These are phyloP conservation scores for Annulohypoxylon maeteangense DNA, from an alignment of 495 filamentous ascomycete species.

Conservation along the genomic window DNA sequence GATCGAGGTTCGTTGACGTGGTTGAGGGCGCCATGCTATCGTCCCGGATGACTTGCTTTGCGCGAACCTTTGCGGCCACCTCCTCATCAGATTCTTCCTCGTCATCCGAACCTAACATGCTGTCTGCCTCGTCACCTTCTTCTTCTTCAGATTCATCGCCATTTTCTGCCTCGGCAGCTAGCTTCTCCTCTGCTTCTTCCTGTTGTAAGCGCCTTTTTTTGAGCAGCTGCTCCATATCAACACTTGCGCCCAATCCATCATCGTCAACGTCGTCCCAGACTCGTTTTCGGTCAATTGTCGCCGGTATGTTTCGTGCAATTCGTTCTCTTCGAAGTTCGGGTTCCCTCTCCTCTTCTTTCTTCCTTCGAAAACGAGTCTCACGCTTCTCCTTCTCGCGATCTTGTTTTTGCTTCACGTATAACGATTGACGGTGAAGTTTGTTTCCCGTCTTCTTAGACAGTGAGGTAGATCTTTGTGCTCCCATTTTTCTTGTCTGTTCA, in stretches of 20 bases:
- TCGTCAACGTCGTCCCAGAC: constrained; percentile 93
- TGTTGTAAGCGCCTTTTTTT: constrained; percentile 64
- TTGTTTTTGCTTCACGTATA: constrained; percentile 80
- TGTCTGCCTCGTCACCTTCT: constrained; percentile 72
- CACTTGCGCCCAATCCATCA: constrained; percentile 76
- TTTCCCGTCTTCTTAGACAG: constrained; percentile 60
- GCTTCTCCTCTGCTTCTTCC: constrained; percentile 68
- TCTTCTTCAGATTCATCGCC: constrained; percentile 58
- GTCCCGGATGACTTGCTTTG: constrained; percentile 64
- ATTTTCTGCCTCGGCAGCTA: constrained; percentile 52
- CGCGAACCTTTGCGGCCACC: constrained; percentile 50
- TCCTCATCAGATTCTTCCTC: constrained; percentile 60
- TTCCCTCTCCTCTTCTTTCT: constrained; percentile 85
- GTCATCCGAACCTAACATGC: constrained; percentile 72
- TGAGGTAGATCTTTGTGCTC: constrained; percentile 33
- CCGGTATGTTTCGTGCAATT: constrained; percentile 78
- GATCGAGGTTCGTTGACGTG: constrained; percentile 74
- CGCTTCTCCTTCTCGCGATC: constrained; percentile 74
- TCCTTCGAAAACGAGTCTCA: constrained; percentile 77
- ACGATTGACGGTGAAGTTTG: constrained; percentile 76
- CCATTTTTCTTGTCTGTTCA: constrained; percentile 23
- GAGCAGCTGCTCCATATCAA: constrained; percentile 82
- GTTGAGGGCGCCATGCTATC: constrained; percentile 63
- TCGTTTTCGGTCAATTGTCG: constrained; percentile 88
- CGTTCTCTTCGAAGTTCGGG: constrained; percentile 78